Evolutionary conservation across 305 asterid species (phyloP).

Genomic region (Petunia hybrid): DNA sequence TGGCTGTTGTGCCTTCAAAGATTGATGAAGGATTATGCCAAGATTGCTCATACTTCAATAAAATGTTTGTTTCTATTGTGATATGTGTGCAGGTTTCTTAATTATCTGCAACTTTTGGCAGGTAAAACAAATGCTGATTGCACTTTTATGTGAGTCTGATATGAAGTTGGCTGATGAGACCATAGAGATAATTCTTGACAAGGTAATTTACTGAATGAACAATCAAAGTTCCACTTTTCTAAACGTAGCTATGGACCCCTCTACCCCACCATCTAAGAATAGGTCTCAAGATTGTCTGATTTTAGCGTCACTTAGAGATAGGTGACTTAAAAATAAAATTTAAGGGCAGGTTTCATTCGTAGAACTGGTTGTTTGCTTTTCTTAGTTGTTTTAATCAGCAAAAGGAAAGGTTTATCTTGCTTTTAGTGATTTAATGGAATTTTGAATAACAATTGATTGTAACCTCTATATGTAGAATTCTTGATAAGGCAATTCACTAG

Average conservation of each 20-base stretch:
- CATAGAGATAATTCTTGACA: constrained; percentile 83
- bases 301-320: not conserved
- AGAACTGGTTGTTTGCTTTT: not conserved
- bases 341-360: not conserved
- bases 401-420: no score
- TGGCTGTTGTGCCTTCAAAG: constrained; percentile 3
- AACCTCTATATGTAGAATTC: no score
- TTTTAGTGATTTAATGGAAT: no score
- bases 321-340: not conserved
- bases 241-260: not conserved
- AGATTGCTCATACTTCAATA: not conserved
- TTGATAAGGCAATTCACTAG: no score
- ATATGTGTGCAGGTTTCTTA: constrained; percentile 26
- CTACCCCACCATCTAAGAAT: not conserved
- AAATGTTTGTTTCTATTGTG: not conserved
- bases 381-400: no score
- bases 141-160: constrained; percentile 86
- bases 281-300: not conserved
- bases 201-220: constrained; percentile 48
- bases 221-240: not conserved
- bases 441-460: no score
- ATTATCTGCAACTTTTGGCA: constrained; percentile 38
- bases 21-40: not conserved
- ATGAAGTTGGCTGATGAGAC: constrained; percentile 97
- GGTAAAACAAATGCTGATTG: constrained; percentile 99